Evolutionary conservation across 2,329 filamentous ascomycete genomes (phyloP).

Genomic region (Fusarium hainanense): DNA sequence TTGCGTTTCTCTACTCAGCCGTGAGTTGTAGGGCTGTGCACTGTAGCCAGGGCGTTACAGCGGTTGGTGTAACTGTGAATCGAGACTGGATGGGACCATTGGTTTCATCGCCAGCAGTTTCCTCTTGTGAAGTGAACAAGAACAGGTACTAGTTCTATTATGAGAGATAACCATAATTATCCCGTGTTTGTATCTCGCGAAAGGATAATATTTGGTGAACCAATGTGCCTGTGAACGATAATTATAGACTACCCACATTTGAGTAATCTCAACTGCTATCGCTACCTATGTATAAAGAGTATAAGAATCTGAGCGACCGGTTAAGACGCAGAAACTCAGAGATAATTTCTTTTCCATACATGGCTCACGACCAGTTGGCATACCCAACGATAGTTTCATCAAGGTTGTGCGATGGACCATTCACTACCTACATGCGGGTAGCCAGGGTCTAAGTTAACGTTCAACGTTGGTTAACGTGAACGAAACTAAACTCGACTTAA

Average conservation of each 20-base stretch:
- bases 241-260: neutral
- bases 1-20: slow-evolving; percentile 1
- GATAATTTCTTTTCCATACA: neutral
- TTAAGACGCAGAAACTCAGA: neutral
- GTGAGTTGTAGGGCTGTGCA: slow-evolving; percentile 31
- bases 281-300: neutral
- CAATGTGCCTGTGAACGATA: neutral
- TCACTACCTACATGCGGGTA: neutral
- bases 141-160: neutral
- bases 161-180: neutral
- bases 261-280: neutral
- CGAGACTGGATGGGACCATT: neutral
- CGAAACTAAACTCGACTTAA: neutral
- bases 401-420: neutral
- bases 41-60: slow-evolving; percentile 17
- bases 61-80: neutral
- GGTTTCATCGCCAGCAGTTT: neutral
- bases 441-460: neutral
- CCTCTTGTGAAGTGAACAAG: neutral
- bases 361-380: neutral
- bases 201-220: neutral
- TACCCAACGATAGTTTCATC: neutral
- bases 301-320: neutral
- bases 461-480: neutral
- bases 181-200: neutral